These are phyloP conservation scores for Claviceps cyperi DNA, from an alignment of 2,329 filamentous ascomycete species.

Conservation along the genomic window DNA sequence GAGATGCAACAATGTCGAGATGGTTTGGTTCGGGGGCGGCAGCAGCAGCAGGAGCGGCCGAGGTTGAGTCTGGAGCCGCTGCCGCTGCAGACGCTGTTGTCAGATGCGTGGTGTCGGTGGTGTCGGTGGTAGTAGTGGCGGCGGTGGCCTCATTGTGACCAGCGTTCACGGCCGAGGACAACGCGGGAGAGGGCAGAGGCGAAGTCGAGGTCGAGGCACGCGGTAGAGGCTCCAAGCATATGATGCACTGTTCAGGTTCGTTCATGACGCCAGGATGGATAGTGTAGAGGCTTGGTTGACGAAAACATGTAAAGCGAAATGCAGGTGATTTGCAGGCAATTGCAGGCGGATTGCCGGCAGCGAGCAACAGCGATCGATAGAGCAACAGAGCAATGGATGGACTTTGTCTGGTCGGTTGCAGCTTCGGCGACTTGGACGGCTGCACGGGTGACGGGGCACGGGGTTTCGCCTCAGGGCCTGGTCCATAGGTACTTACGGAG, in stretches of 20 bases:
- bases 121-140: neutral
- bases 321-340: constrained; percentile 6
- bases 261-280: constrained; percentile 30
- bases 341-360: constrained; percentile 1
- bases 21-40: constrained; percentile 17
- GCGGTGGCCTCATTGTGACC: constrained; percentile 1
- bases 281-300: constrained; percentile 21
- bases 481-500: too few species aligned
- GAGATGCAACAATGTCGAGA: constrained; percentile 38
- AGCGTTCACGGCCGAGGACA: constrained; percentile 11
- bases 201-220: constrained; percentile 14
- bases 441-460: neutral
- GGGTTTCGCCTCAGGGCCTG: neutral
- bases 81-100: constrained; percentile 8
- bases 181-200: neutral
- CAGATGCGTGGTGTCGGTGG: constrained; percentile 8
- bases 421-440: neutral
- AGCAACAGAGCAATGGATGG: neutral
- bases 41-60: constrained; percentile 4
- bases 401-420: neutral
- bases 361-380: neutral
- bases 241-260: constrained; percentile 52
- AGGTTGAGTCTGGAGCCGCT: constrained; percentile 10
- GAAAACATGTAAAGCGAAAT: constrained; percentile 31
- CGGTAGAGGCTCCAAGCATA: constrained; percentile 49